phyloP scores from a whole-genome alignment of 305 asterid genomes.

The Solanum hybrid region DNA sequence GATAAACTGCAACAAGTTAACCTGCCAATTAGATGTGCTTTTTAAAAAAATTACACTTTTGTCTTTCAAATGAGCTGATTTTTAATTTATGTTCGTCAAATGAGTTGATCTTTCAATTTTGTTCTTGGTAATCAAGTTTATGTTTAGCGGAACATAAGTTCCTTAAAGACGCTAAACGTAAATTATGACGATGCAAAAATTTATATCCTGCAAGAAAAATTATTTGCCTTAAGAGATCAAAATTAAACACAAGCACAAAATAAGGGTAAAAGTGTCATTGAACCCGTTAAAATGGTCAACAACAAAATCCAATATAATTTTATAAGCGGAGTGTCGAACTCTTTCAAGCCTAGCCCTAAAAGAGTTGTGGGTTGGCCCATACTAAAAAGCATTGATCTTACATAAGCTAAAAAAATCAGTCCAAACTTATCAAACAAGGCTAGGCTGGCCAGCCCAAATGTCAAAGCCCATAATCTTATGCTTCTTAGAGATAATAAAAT shows the following conservation, averaged over 20 bases:
- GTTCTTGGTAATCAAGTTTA: not conserved
- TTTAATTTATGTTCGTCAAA: not conserved
- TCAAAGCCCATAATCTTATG: not conserved
- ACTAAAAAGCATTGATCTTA: not conserved
- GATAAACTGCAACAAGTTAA: not conserved
- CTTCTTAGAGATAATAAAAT: not conserved
- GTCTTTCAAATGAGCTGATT: not conserved
- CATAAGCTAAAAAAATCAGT: not conserved
- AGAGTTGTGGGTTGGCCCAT: not conserved
- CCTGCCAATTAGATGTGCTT: not conserved
- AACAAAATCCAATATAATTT: not conserved
- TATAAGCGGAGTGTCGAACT: not conserved
- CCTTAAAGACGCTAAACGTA: not conserved
- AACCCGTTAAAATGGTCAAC: not conserved
- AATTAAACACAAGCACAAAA: not conserved
- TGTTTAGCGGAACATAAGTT: not conserved
- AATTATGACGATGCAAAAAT: not conserved
- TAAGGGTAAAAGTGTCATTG: not conserved
- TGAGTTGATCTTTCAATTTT: not conserved
- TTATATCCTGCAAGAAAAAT: not conserved
- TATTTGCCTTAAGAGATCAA: not conserved
- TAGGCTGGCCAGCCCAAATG: not conserved
- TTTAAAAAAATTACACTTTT: fast-evolving
- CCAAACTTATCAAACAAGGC: not conserved
- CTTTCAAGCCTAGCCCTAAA: not conserved